Conservation (phyloP, 1,284 basidiomycete species). For the Ceratobasidium sp. region DNA sequence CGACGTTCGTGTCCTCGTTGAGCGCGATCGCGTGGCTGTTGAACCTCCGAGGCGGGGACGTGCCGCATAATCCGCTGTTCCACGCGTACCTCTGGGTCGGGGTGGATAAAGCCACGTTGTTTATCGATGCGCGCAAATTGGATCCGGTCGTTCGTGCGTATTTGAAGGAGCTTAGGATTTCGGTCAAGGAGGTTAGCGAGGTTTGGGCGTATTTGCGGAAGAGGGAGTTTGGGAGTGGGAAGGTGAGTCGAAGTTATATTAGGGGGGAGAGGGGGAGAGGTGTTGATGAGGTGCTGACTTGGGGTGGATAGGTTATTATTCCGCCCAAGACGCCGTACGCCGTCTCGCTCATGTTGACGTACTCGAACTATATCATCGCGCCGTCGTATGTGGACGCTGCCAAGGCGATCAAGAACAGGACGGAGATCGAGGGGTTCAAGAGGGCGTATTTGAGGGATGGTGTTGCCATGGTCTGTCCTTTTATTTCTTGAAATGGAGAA, state of each 20-base stretch:
- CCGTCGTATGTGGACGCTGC: slow-evolving; percentile 80
- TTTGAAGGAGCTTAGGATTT: slow-evolving; percentile 71
- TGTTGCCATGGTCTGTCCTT: slow-evolving; percentile 77
- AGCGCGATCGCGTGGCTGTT: slow-evolving; percentile 75
- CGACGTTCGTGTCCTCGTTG: slow-evolving; percentile 31
- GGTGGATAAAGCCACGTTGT: slow-evolving; percentile 71
- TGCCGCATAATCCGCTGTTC: slow-evolving; percentile 90
- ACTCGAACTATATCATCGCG: slow-evolving; percentile 78
- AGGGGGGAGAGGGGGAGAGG: slow-evolving; percentile 32
- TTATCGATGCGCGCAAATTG: slow-evolving; percentile 76
- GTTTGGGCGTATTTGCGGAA: slow-evolving; percentile 83
- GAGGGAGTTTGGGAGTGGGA: slow-evolving; percentile 81
- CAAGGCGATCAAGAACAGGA: slow-evolving; percentile 90
- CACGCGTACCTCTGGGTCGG: slow-evolving; percentile 86
- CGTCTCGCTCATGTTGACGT: slow-evolving; percentile 83
- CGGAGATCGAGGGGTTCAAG: slow-evolving; percentile 86
- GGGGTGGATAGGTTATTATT: slow-evolving; percentile 68
- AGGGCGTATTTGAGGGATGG: slow-evolving; percentile 93
- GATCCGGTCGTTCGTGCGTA: slow-evolving; percentile 69
- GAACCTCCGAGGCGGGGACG: slow-evolving; percentile 88
- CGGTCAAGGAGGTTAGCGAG: slow-evolving; percentile 78
- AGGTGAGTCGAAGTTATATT: slow-evolving; percentile 61
- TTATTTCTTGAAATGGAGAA: too few species aligned
- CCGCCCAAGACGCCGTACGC: slow-evolving; percentile 80
- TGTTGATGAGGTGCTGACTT: too few species aligned